Conservation (phyloP, 116 monocot species). For the Phalaenopsis hybrid region DNA sequence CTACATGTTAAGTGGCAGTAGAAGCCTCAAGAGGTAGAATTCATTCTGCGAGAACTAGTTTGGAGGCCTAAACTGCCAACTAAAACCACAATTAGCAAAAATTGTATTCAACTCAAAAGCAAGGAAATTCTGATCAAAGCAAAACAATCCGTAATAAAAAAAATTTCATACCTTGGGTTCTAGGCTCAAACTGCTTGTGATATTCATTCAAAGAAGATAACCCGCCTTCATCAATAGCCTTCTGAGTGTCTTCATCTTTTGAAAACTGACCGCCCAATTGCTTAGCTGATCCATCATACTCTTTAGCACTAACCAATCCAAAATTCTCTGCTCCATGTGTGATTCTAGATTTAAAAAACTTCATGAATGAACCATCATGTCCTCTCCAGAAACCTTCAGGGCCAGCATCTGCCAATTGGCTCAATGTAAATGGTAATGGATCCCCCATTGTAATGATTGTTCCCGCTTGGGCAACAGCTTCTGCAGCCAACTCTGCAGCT, state of each 20-base stretch:
- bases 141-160: neutral
- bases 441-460: conserved; percentile 83
- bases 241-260: conserved; percentile 16
- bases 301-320: conserved; percentile 8
- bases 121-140: neutral
- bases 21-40: conserved; percentile 2
- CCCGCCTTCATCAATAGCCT: conserved; percentile 16
- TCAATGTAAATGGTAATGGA: conserved; percentile 67
- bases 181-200: conserved; percentile 6
- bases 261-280: conserved; percentile 3
- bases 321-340: conserved; percentile 6
- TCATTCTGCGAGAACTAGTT: neutral
- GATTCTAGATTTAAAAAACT: conserved; percentile 8
- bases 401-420: conserved; percentile 66
- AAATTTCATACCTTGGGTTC: neutral
- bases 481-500: conserved; percentile 91
- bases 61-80: neutral
- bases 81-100: neutral
- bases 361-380: conserved; percentile 14
- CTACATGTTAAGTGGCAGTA: neutral
- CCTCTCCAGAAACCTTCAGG: conserved; percentile 68
- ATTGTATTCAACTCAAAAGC: neutral
- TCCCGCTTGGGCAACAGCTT: conserved; percentile 82
- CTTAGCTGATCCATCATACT: conserved; percentile 12
- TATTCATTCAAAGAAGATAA: conserved; percentile 13